Evolutionary conservation across 768 basidiomycete species (phyloP), one percentile per base, ranked within the genome.

Genomic region (Amanita rubescens): DNA sequence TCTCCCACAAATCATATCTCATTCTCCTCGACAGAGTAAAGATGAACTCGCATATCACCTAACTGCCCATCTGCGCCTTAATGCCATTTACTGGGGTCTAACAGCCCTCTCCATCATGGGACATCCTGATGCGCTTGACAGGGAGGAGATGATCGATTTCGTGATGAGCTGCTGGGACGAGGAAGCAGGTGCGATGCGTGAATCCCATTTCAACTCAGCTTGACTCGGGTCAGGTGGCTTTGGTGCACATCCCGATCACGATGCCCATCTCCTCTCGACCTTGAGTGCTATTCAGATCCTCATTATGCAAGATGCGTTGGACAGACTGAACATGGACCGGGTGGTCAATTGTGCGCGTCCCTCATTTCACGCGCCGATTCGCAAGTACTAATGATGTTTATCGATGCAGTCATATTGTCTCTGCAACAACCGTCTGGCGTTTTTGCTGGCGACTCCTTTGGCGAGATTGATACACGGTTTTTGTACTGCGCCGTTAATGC

Each of bases 91-190:
- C 68, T 99, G 96, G 96, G 96, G 93, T 7, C 73, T 94, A 37
- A 92, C 88, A 0, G 93, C 96, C 0, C 71, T 95, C 2, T 87
- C 78, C 34, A 74, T 93, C 43, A 88, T 98, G 84, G 80, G 77
- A 1, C 79, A 78, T 42, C 72, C 81, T 51, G 87, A 94, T 46
- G 91, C 91, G 0, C 72, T 99, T 49, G 79, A 88, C 59, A 71
- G 84, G 37, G 82, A 91, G 22, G 92, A 91, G 57, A 90, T 90
- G 78, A 79, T 98, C 27, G 76, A 77, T 2, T 98, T 90, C 65
- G 92, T 97, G 49, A 79, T 94, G 83, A 85, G 83, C 59, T 99
- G 96, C 67, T 98, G 94, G 93, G 88, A 95, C 62, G 86, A 94
- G 10, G 82, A 90, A 69, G 80, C 82, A 71, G 94, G 94, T 77